A percentile compares a stretch with the other conserved stretches of the same genome.
These are phyloP conservation scores for Pyronema domesticum DNA, from an alignment of 495 filamentous ascomycete genomes.

Conservation along the genomic window DNA sequence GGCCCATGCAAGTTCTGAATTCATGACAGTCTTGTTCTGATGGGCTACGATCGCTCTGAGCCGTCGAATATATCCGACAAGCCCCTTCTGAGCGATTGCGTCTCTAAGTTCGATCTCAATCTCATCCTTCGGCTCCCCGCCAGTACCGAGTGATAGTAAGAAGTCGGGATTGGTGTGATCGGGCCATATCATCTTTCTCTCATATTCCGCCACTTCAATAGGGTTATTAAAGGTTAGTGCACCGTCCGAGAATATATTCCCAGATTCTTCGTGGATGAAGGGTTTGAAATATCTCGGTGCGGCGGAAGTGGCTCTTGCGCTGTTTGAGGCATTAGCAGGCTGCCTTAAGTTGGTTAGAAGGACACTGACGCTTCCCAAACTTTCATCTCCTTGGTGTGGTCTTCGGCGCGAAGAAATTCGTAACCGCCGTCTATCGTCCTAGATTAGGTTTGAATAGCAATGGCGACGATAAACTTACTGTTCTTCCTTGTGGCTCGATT, in stretches of 20 bases:
- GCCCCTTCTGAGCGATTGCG: neutral
- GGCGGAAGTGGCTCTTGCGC: slow-evolving; percentile 30
- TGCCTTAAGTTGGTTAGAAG: neutral
- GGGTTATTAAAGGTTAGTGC: slow-evolving; percentile 21
- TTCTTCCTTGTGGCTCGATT: slow-evolving; percentile 12
- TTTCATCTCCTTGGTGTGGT: slow-evolving; percentile 25
- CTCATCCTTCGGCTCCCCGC: neutral
- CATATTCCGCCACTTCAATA: slow-evolving; percentile 19
- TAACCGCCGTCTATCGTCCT: slow-evolving; percentile 12
- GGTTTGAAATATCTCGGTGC: slow-evolving; percentile 29
- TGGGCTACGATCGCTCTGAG: neutral
- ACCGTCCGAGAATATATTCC: slow-evolving; percentile 12
- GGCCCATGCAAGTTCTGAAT: neutral
- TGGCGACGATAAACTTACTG: neutral
- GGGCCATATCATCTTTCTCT: slow-evolving; percentile 24
- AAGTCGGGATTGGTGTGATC: slow-evolving; percentile 21
- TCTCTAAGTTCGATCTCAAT: neutral
- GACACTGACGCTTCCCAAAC: slow-evolving; percentile 30
- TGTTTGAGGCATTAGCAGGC: slow-evolving; percentile 4
- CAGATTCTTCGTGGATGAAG: slow-evolving; percentile 20
- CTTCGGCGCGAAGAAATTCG: slow-evolving; percentile 24
- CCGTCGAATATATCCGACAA: neutral
- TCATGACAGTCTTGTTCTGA: neutral
- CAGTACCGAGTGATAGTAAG: slow-evolving; percentile 25
- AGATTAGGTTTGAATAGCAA: neutral